phyloP scores from a whole-genome alignment of 176 grass and related monocot genomes.

The Oryza brachyantha region DNA sequence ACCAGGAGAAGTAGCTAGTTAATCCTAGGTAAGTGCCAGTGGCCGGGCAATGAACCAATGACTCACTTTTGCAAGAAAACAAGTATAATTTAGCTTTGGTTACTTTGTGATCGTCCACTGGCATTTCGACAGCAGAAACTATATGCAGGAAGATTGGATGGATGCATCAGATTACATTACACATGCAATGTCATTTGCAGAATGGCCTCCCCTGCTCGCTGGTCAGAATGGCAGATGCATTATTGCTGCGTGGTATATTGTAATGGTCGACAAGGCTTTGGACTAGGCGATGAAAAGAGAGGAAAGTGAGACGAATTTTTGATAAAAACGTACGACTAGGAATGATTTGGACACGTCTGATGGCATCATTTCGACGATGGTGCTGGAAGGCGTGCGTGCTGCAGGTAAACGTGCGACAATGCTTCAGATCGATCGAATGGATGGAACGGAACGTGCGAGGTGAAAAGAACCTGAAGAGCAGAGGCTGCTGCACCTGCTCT shows the following conservation, averaged over 20 bases:
- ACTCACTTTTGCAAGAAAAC: neutral
- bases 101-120: neutral
- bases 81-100: neutral
- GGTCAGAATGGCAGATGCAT: neutral
- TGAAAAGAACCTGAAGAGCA: neutral
- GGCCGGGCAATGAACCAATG: slow-evolving; percentile 6
- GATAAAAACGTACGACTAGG: neutral
- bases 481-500: too few species aligned
- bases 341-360: neutral
- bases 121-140: slow-evolving; percentile 14
- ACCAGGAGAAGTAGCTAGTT: neutral
- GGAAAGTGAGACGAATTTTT: neutral
- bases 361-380: neutral
- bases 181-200: neutral
- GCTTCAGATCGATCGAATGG: neutral
- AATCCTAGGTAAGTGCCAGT: neutral
- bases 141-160: neutral
- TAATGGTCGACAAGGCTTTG: slow-evolving; percentile 14
- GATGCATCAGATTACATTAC: neutral
- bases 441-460: neutral
- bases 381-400: neutral
- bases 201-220: neutral
- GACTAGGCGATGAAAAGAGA: neutral
- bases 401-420: neutral
- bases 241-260: neutral